Evolutionary conservation across 2,329 filamentous ascomycete genomes (phyloP), one percentile per base, ranked within the genome.

Genomic region (Escovopsis sp.): DNA sequence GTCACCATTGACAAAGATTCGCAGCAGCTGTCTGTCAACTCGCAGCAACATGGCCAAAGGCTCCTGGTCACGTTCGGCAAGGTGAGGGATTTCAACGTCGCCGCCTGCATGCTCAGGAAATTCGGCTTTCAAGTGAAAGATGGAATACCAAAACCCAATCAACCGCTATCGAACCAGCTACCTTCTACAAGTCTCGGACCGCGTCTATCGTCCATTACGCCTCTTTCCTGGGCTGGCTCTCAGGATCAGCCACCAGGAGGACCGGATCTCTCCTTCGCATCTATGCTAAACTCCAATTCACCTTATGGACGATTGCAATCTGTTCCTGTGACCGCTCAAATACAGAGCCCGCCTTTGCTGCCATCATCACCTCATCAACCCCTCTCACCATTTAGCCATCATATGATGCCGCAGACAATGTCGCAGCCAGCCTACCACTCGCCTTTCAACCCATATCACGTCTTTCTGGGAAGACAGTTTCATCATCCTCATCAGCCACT

Each of bases 11-110:
- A 57, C 12, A 49, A 47, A 28, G 33, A 43, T 11, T 40, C 45
- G 3, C 43, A 46, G 5, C 41, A 49, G 33, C 42, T 64, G 6
- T 49, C 48, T 19, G 42, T 64, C 12, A 47, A 43, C 7, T 45
- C 59, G 4, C 50, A 52, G 4, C 43, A 48, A 4, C 53, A 53
- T n/a, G 39, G 44, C 2, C 54, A 57, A 30, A 49, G 48, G 4
- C 40, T 62, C 10, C 36, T 51, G 4, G 49, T 47, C 9, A 49
- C 52, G 18, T 61, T 64, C 36, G 49, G 53, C 8, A 49, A 58
- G 8, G 46, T 40, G 4, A 51, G 59, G 41, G 59, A 64, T 39
- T 62, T 63, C 33, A 52, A 46, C 23, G 42, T 63, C 12, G 46
- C 55, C 2, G 49, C 57, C 4, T 61, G 51, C 38, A 51, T 60